Percentiles rank a stretch among this genome's conserved stretches.
Evolutionary conservation across 2,329 filamentous ascomycete species (phyloP).

Genomic region (Cercospora sp.): DNA sequence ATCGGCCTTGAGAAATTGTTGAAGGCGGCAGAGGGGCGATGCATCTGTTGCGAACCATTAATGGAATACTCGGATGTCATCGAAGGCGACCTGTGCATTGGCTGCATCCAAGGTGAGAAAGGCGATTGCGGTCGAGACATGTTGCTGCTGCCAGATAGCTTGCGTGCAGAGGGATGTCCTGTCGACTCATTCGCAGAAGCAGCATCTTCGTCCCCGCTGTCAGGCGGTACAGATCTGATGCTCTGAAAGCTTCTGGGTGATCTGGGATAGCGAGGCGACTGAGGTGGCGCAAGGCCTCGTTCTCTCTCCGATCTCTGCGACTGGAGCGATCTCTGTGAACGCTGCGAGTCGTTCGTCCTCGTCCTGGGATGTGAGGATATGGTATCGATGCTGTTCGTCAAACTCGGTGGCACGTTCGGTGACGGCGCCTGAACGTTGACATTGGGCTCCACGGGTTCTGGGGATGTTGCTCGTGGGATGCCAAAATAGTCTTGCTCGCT

Average conservation of each 20-base stretch:
- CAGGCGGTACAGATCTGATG: constrained; percentile 47
- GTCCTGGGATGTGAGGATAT: constrained; percentile 43
- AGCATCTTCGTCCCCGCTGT: constrained; percentile 65
- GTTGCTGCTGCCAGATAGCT: constrained; percentile 71
- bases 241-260: constrained; percentile 48
- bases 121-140: constrained; percentile 62
- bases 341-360: constrained; percentile 41
- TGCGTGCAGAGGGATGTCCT: constrained; percentile 67
- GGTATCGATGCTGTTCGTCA: constrained; percentile 40
- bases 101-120: constrained; percentile 61
- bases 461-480: constrained; percentile 48
- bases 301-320: constrained; percentile 27
- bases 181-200: constrained; percentile 58
- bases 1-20: constrained; percentile 90
- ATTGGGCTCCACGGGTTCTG: constrained; percentile 47
- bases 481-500: constrained; percentile 45
- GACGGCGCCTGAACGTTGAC: constrained; percentile 46
- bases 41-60: constrained; percentile 44
- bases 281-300: constrained; percentile 35
- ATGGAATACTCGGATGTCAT: constrained; percentile 77
- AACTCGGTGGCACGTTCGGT: constrained; percentile 40
- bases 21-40: constrained; percentile 21
- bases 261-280: constrained; percentile 42
- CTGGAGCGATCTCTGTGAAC: constrained; percentile 31
- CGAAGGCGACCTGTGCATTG: constrained; percentile 76